Evolutionary conservation across 2,329 filamentous ascomycete genomes (phyloP), one percentile per base, ranked within the genome.

Genomic region (Colletotrichum eremochloae): DNA sequence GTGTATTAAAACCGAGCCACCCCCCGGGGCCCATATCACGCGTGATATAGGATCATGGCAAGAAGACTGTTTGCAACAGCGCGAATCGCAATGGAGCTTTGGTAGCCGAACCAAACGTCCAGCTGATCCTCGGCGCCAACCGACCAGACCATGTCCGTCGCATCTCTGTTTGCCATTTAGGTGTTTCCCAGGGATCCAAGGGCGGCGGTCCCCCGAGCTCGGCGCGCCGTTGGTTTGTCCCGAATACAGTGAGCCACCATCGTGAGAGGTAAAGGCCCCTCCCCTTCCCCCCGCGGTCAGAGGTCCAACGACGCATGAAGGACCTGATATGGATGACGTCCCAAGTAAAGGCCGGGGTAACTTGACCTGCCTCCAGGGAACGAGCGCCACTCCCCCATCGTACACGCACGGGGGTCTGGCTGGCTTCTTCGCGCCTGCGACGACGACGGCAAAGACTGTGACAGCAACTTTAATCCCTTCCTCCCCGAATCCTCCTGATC

Each of bases 181-280:
- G 24, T 36, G 24, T 68, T 68, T 67, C 24, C 1, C 60, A 52
- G 40, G 20, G 42, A 36, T 52, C 36, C 33, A 50, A 71, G 64
- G 57, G 40, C 68, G 52, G 5, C 36, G 48, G 31, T 58, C 31
- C 68, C 65, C 68, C 68, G 58, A 58, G 58, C 52, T 33, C 40
- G 50, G n/a, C 31, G 20, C 14, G 63, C 40, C 33, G 3, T 24
- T 46, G n/a, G 20, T 46, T 48, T 38, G 64, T 58, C 42, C 52
- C 64, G 64, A n/a, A 57, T 68, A 71, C 52, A 68, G 53, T 58
- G 57, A 52, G 67, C 31, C 56, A 33, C 38, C n/a, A 71, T 71
- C 50, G 64, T 53, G 57, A 63, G 57, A 68, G 56, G 14, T 24
- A n/a, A n/a, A 46, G 2, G 1, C 5, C 1, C 15, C 42, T 15